Evolutionary conservation across 2,329 filamentous ascomycete species (phyloP), one percentile per base, ranked within the genome.

Genomic region (Chrysoporthe cubensis): DNA sequence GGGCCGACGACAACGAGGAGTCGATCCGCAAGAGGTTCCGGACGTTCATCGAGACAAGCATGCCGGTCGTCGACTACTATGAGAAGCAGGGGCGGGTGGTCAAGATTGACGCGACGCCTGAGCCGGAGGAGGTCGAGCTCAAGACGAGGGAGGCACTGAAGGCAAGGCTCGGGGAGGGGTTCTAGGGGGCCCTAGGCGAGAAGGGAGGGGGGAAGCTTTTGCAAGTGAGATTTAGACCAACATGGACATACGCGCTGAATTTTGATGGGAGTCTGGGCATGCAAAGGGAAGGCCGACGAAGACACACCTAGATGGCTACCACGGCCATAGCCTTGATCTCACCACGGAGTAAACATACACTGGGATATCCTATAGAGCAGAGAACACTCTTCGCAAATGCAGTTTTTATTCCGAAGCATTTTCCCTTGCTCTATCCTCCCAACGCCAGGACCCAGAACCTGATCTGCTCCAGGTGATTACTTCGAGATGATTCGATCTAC

Each of bases 11-110:
- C 82, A 99, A 99, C 78, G 91, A 89, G 66, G 96, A 97, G 81
- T 94, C 90, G 76, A 99, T 98, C 79, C 91, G 92, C 83, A 99
- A 99, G 90, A 88, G 96, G 67, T 99, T 99, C 86, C 90, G 89
- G 77, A 94, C 91, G 4, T 99, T 98, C 77, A 84, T 96, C 74
- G 94, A 98, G 81, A 97, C 94, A 2, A 97, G 93, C 81, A 97
- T 98, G 95, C 96, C 96, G 37, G 96, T 98, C 59, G 93, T 99
- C 65, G 87, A 97, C 73, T 88, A 93, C 78, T 98, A 91, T 78
- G 89, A 91, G 76, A 84, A 84, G 74, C 84, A 94, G 80, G 89
- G 87, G 74, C 90, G 90, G 77, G 93, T 98, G 18, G 87, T 97
- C 78, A 92, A 90, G 82, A 86, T 98, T 57, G 84, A 90, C 74